Conservation (phyloP, 805 yeast species). For the Spathaspora girioi region DNA sequence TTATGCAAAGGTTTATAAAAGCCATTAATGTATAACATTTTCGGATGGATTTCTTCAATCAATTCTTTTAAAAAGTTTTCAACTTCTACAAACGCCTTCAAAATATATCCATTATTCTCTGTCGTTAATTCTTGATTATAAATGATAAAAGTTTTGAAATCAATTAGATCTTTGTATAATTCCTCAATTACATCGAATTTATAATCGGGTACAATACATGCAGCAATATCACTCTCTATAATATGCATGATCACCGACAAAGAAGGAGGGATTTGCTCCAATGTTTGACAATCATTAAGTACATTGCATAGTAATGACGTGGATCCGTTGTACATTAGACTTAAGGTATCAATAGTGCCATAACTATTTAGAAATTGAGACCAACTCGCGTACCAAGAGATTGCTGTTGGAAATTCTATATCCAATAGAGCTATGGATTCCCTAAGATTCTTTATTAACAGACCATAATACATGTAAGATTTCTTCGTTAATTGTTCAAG, state of each 20-base stretch:
- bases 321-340: constrained; percentile 32
- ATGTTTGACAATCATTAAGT: constrained; percentile 16
- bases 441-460: constrained; percentile 30
- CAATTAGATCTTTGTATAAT: constrained; percentile 19
- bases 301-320: constrained; percentile 25
- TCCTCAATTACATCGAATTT: constrained; percentile 25
- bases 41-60: constrained; percentile 23
- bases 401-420: constrained; percentile 33
- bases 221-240: constrained; percentile 18
- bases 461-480: constrained; percentile 32
- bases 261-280: constrained; percentile 17
- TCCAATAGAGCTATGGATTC: constrained; percentile 26
- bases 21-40: constrained; percentile 21
- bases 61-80: constrained; percentile 26
- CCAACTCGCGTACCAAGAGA: constrained; percentile 35
- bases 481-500: constrained; percentile 26
- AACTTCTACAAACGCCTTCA: constrained; percentile 19
- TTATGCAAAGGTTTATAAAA: constrained; percentile 11
- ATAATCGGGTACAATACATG: constrained; percentile 31
- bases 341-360: constrained; percentile 28
- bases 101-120: constrained; percentile 6
- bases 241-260: constrained; percentile 14
- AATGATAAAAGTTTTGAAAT: constrained; percentile 22
- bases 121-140: constrained; percentile 12
- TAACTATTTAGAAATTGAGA: constrained; percentile 29